These are phyloP conservation scores for Pyrenophora tritici-repentis DNA, from an alignment of 2,329 filamentous ascomycete genomes.

Conservation along the genomic window DNA sequence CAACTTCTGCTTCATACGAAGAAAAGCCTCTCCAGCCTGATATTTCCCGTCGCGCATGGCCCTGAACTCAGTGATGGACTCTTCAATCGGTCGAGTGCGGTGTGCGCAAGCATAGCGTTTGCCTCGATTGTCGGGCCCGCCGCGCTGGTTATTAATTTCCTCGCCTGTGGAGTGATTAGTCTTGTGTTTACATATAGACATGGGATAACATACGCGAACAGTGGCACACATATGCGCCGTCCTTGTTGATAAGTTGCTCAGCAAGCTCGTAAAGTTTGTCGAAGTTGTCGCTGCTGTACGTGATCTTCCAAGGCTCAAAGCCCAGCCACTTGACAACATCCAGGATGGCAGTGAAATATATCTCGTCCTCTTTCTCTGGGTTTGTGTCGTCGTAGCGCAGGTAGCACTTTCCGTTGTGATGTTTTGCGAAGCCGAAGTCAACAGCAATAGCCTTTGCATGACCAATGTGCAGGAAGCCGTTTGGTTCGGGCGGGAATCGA, in stretches of 20 bases:
- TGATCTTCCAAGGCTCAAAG: conserved; percentile 78
- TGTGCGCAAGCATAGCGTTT: conserved; percentile 81
- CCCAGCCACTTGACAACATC: conserved; percentile 87
- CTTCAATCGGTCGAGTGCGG: conserved; percentile 73
- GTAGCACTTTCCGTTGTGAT: conserved; percentile 77
- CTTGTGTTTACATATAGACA: rapidly evolving
- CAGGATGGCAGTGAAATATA: conserved; percentile 86
- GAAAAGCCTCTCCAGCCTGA: conserved; percentile 77
- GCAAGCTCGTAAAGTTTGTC: conserved; percentile 85
- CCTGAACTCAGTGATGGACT: conserved; percentile 81
- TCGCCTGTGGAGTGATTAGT: conserved; percentile 58
- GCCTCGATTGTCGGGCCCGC: conserved; percentile 70
- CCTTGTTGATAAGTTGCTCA: conserved; percentile 77
- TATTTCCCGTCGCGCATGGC: conserved; percentile 93
- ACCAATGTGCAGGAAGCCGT: conserved; percentile 91
- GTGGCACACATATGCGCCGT: conserved; percentile 80
- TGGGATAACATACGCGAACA: conserved; percentile 62
- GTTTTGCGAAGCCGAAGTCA: conserved; percentile 92
- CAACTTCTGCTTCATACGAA: conserved; percentile 91
- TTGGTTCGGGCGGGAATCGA: conserved; percentile 67
- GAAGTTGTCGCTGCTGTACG: conserved; percentile 90
- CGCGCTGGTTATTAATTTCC: conserved; percentile 85
- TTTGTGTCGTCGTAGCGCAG: conserved; percentile 94
- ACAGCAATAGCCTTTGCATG: conserved; percentile 95
- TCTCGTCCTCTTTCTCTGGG: conserved; percentile 87